phyloP scores from a whole-genome alignment of 2,329 filamentous ascomycete genomes.

The Beauveria medogensis region DNA sequence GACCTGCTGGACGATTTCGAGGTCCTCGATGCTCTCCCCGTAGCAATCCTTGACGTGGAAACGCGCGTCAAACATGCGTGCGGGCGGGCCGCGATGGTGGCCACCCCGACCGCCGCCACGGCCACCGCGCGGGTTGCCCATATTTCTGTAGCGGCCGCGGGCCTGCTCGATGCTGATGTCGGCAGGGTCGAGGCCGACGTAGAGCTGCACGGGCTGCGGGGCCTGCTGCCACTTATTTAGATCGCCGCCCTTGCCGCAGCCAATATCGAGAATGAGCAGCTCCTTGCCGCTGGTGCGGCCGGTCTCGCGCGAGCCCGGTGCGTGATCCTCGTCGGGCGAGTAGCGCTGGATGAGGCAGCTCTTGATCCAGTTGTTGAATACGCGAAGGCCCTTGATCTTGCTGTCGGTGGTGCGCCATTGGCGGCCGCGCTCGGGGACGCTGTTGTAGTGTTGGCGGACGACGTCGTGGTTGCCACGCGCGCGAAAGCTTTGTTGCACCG shows the following conservation, averaged over 20 bases:
- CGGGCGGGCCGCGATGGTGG: constrained; percentile 32
- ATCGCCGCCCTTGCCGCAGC: constrained; percentile 95
- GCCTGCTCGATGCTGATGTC: constrained; percentile 90
- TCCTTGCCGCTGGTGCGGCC: constrained; percentile 46
- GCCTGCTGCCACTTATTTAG: constrained; percentile 93
- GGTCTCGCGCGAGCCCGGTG: constrained; percentile 49
- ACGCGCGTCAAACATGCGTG: constrained; percentile 68
- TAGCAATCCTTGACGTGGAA: constrained; percentile 93
- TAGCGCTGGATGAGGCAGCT: constrained; percentile 96
- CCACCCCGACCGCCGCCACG: constrained; percentile 41
- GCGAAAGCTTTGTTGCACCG: constrained; percentile 30
- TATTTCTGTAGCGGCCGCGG: constrained; percentile 68
- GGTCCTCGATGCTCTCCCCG: constrained; percentile 70
- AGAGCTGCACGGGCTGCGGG: constrained; percentile 82
- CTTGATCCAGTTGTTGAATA: constrained; percentile 99
- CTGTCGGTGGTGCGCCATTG: constrained; percentile 94
- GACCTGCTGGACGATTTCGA: constrained; percentile 75
- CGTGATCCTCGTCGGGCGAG: constrained; percentile 68
- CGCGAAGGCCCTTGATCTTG: constrained; percentile 86
- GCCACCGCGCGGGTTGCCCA: constrained; percentile 54
- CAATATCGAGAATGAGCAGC: constrained; percentile 82
- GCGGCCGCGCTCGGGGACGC: constrained; percentile 83
- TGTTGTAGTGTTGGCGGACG: constrained; percentile 91
- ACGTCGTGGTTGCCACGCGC: constrained; percentile 64
- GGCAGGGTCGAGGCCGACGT: constrained; percentile 89